Evolutionary conservation across 768 basidiomycete species (phyloP), one percentile per base, ranked within the genome.

Genomic region (Leccinellum luteum): DNA sequence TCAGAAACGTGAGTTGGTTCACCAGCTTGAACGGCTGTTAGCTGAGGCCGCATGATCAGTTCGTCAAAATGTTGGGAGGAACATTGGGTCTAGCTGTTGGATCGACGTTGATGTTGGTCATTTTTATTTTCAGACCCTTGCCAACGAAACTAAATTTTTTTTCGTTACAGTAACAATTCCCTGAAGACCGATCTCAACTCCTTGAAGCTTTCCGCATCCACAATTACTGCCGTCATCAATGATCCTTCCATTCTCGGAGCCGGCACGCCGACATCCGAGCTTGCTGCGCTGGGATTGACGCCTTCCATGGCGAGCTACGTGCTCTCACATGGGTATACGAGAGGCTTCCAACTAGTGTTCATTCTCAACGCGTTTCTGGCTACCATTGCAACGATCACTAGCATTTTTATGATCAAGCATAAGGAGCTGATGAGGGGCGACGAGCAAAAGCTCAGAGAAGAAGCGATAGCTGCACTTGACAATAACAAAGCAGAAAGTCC

Each of bases 31-130:
- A 12, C 41, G 5, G 48, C n/a, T 6, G 6, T 48, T 54, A 12
- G 6, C 48, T 62, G 41, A 62, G 6, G 41, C n/a, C 8, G 17
- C 32, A n/a, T 21, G 6, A 56, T 2, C 52, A 86, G 85, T 89
- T 90, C 61, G 75, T 89, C 50, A 80, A 89, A 15, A 73, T 85
- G 54, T 74, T 91, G 3, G 90, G 89, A 19, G 89, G 89, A 17
- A 85, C 89, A 0, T 65, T 92, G 3, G 77, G 83, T 4, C 78
- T 90, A 1, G 85, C 88, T 1, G 74, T 87, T 27, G 84, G 81
- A 4, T 78, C 81, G 0, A 81, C 86, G 2, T 74, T 89, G 47
- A 79, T 88, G 77, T 82, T 60, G 15, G 67, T 60, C 44, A 12
- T 23, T 32, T 51, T 17, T 48, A 51, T 73, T 63, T 38, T 59